Percentiles rank a stretch among this genome's conserved stretches.
phyloP scores from a whole-genome alignment of 2,329 filamentous ascomycete species.

The Colletotrichum sp. region DNA sequence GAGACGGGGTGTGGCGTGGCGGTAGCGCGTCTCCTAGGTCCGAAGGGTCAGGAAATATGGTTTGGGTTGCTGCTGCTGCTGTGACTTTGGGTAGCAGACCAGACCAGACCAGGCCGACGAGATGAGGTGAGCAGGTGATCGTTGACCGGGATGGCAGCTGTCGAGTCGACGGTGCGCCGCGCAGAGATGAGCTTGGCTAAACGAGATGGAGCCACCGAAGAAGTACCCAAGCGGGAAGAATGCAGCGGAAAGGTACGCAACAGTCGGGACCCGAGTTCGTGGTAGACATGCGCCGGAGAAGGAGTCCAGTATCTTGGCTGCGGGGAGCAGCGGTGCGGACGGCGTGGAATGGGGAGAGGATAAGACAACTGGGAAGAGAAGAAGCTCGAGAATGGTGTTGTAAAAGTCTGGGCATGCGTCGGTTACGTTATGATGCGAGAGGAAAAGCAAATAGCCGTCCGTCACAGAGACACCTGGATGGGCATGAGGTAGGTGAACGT shows the following conservation, averaged over 20 bases:
- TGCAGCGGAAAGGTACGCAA: neutral
- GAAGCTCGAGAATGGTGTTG: slow-evolving; percentile 8
- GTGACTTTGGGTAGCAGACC: neutral
- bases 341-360: neutral
- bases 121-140: slow-evolving; percentile 13
- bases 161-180: neutral
- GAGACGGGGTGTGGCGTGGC: slow-evolving; percentile 9
- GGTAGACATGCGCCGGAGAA: neutral
- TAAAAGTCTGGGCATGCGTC: slow-evolving; percentile 14
- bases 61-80: neutral
- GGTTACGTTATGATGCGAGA: neutral
- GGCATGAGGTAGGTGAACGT: neutral
- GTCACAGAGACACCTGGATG: neutral
- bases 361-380: neutral
- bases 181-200: neutral
- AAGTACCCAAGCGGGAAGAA: neutral
- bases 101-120: neutral
- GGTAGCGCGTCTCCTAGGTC: neutral
- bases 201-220: neutral
- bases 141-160: slow-evolving; percentile 1
- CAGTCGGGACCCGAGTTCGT: neutral
- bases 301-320: neutral
- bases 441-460: neutral
- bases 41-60: neutral
- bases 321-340: neutral